Evolutionary conservation across 164 flowering plant genomes (phyloP), one percentile per base, ranked within the genome.

Genomic region (Sedum album): DNA sequence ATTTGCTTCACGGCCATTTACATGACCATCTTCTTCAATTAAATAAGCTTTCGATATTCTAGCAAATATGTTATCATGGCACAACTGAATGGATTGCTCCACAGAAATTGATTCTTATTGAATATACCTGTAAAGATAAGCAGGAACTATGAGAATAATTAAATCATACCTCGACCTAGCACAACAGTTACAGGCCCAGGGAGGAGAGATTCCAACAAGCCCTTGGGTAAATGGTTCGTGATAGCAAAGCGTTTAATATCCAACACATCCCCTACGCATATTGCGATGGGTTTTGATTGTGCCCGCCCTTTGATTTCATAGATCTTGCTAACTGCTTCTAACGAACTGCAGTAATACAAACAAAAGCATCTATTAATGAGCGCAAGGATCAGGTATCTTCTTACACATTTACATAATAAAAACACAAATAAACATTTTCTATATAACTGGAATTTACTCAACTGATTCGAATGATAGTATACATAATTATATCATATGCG

Each of bases 131-230:
- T n/a, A n/a, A n/a, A n/a, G n/a, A 55, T n/a, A 61, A 1, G 20
- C 20, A 5, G 6, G 5, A 20, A 49, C 25, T 49, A n/a, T 20
- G 6, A 53, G 28, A 23, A 8, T 53, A 61, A 33, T 4, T 48
- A 70, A 42, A 14, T 73, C 77, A 67, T 66, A 93, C 97, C 98
- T 87, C 97, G 84, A 67, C 48, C 76, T 30, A 93, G 80, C 60
- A 93, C 85, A 62, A 91, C 85, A 68, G 99, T 95, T 65, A 91
- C 96, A 69, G 99, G 99, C 48, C 97, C 99, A 0, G 99, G 99
- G 63, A 95, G 93, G 69, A 95, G 96, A 68, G 79, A 73, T 25
- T 86, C 87, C 66, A 95, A 91, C 72, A 95, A 81, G 10, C 90
- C 92, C 69, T 66, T 68, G 68, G 97, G 96, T 79, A 95, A 79